These are phyloP conservation scores for Kluyveromyces lactis DNA, from an alignment of 805 yeast species.

Conservation along the genomic window DNA sequence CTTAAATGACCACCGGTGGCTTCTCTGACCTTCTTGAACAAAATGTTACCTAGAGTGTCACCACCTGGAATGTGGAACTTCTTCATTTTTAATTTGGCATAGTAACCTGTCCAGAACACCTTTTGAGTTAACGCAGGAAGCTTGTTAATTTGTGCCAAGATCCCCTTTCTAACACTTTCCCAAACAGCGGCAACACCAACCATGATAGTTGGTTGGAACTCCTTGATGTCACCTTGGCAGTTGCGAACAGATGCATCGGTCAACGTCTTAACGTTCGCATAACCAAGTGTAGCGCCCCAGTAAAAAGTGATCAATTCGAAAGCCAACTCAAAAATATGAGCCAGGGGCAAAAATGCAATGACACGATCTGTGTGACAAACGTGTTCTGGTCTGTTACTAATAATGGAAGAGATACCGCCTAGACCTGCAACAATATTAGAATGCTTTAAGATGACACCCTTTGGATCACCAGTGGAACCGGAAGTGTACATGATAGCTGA, in stretches of 20 bases:
- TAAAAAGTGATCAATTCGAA: slow-evolving; percentile 71
- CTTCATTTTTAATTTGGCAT: slow-evolving; percentile 58
- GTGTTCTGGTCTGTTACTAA: slow-evolving; percentile 35
- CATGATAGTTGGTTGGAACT: slow-evolving; percentile 87
- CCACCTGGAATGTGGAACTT: slow-evolving; percentile 70
- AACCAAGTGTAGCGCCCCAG: slow-evolving; percentile 90
- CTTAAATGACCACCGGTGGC: slow-evolving; percentile 92
- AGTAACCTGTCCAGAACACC: slow-evolving; percentile 82
- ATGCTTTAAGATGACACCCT: slow-evolving; percentile 65
- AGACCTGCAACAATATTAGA: slow-evolving; percentile 70
- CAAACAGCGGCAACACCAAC: slow-evolving; percentile 99
- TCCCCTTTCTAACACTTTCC: slow-evolving; percentile 93
- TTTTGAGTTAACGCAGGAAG: slow-evolving; percentile 61
- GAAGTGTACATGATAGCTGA: slow-evolving; percentile 67
- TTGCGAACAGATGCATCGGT: slow-evolving; percentile 74
- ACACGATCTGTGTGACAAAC: slow-evolving; percentile 58
- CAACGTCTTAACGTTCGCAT: slow-evolving; percentile 87
- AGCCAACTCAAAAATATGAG: slow-evolving; percentile 89
- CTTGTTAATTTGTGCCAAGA: slow-evolving; percentile 62
- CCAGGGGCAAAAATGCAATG: slow-evolving; percentile 86
- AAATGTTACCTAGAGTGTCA: slow-evolving; percentile 47
- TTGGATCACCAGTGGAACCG: slow-evolving; percentile 75
- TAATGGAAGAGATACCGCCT: slow-evolving; percentile 68
- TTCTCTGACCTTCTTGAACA: slow-evolving; percentile 81
- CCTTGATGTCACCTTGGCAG: slow-evolving; percentile 81